A percentile compares a stretch with the other conserved stretches of the same genome.
Evolutionary conservation across 2,329 filamentous ascomycete species (phyloP).

Genomic region (Didymella exigua): DNA sequence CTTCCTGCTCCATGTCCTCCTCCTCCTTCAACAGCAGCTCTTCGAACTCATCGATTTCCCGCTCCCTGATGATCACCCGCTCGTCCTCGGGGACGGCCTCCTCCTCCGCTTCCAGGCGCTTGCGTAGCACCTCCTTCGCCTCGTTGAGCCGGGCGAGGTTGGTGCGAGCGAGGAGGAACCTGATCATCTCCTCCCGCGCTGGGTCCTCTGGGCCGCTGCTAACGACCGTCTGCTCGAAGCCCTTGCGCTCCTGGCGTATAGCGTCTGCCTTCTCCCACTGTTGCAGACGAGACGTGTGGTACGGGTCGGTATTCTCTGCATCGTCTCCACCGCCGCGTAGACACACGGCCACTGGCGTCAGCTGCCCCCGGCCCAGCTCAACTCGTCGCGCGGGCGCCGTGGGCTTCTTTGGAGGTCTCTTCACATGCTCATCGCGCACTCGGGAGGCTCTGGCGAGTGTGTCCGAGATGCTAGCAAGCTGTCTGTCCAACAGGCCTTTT

Average conservation of each 20-base stretch:
- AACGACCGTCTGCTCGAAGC: neutral
- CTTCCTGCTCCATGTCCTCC: neutral
- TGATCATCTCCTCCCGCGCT: neutral
- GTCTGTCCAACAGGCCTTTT: slow-evolving; percentile 17
- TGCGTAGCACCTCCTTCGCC: neutral
- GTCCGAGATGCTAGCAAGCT: slow-evolving; percentile 26
- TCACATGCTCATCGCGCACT: slow-evolving; percentile 20
- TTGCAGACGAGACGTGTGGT: neutral
- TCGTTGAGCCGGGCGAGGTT: no score
- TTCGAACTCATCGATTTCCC: neutral
- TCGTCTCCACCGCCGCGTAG: neutral
- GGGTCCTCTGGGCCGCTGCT: neutral
- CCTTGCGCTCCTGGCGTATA: neutral
- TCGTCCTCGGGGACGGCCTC: neutral
- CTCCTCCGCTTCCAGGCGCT: neutral
- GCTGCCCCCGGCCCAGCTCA: neutral
- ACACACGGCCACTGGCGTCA: neutral
- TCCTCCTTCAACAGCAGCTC: neutral
- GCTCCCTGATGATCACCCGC: neutral
- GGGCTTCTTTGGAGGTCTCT: neutral
- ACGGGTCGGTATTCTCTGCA: neutral
- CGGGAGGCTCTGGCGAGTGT: slow-evolving; percentile 22
- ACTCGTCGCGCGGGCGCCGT: neutral
- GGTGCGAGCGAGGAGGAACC: neutral
- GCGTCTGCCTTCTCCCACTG: neutral